These are phyloP conservation scores for Nigrospora oryzae DNA, from an alignment of 2,329 filamentous ascomycete species.

Conservation along the genomic window DNA sequence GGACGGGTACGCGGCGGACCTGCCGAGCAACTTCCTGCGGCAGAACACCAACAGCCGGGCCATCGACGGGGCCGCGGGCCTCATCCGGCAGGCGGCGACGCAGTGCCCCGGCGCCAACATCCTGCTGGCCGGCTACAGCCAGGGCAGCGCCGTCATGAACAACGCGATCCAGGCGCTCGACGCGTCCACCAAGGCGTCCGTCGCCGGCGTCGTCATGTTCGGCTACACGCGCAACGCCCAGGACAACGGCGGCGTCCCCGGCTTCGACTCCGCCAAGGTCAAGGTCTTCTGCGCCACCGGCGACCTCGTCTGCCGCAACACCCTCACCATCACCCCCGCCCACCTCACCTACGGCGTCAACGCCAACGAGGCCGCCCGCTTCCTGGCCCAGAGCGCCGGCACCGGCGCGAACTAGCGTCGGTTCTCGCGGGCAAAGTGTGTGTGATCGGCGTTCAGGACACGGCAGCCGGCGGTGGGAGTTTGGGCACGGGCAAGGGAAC, in stretches of 20 bases:
- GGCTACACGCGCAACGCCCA: slow-evolving; percentile 19
- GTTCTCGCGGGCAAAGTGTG: no score
- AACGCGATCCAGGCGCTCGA: slow-evolving; percentile 17
- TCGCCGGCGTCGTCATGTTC: slow-evolving; percentile 20
- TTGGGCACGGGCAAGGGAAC: no score
- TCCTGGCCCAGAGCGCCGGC: slow-evolving; percentile 6
- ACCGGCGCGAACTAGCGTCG: no score
- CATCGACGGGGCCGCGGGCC: slow-evolving; percentile 18
- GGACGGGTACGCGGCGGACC: slow-evolving; percentile 18
- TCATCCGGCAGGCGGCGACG: slow-evolving; percentile 17
- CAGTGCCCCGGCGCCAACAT: slow-evolving; percentile 23
- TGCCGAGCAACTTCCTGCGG: slow-evolving; percentile 18
- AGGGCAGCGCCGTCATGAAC: slow-evolving; percentile 24
- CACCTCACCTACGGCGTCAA: slow-evolving; percentile 15
- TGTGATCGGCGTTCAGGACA: no score
- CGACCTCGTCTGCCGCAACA: slow-evolving; percentile 16
- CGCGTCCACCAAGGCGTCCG: slow-evolving; percentile 5
- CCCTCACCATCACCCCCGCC: slow-evolving; percentile 12
- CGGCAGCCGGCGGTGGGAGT: no score
- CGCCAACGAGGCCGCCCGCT: slow-evolving; percentile 8
- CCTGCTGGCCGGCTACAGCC: slow-evolving; percentile 18
- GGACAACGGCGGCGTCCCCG: slow-evolving; percentile 13
- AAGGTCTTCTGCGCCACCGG: slow-evolving; percentile 15
- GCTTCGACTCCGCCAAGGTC: slow-evolving; percentile 9
- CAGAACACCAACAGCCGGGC: slow-evolving; percentile 15